Evolutionary conservation across 176 grass and related monocot genomes (phyloP), one percentile per base, ranked within the genome.

Genomic region (Coix lacrymajobi): DNA sequence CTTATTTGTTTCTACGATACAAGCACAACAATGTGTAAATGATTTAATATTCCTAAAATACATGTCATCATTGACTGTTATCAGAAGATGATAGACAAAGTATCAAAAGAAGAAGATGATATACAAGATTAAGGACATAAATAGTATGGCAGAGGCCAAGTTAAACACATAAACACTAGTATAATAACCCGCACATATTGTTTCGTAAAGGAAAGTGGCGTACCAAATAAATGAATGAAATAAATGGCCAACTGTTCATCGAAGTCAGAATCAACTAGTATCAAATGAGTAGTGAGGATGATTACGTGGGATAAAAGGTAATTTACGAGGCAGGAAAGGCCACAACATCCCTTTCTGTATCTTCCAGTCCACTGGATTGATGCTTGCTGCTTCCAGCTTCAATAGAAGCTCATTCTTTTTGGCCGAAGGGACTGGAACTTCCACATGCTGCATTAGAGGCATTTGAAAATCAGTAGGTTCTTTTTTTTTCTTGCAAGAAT

Each of bases 331-430:
- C 39, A 86, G n/a, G 12, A 97, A 24, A 85, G 94, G 94, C 32
- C 87, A 25, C 4, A 85, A 0, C 9, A 74, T 4, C 20, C 94
- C 94, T 28, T 93, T 91, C 72, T 97, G 91, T 10, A 90, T 81
- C 87, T 91, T 97, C 91, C 91, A 97, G 63, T 97, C 94, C 45
- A 89, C 56, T 9, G 84, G 94, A 62, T 97, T 97, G 63, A 97
- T 85, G 56, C 77, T 87, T 37, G 84, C 78, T 3, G 94, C 94
- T 26, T 97, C 87, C 64, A 97, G 62, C 76, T 89, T 93, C 46
- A 91, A 9, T 40, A 97, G 76, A 0, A 97, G 56, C 62, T 97
- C 87, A 13, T 82, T 83, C 80, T 91, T 91, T 11, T 89, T 97
- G 2, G 79, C 83, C 3, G 67, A 67, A 8, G 90, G 90, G 63